Conservation (phyloP, 306 rosid genomes). For the Medicago arabica region DNA sequence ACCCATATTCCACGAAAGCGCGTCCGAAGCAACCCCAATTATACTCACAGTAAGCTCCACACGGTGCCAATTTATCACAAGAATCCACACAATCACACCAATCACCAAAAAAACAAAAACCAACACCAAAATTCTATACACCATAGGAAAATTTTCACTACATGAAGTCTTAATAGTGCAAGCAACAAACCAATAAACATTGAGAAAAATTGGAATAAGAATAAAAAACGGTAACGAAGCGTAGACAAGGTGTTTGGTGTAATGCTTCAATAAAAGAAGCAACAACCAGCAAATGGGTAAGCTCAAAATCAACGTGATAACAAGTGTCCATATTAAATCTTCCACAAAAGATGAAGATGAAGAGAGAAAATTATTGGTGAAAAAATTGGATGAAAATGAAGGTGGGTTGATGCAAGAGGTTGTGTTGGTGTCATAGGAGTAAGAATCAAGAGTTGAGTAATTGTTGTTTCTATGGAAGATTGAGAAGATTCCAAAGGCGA, state of each 20-base stretch:
- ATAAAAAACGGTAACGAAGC: slow-evolving; percentile 71
- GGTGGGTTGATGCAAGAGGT: slow-evolving; percentile 60
- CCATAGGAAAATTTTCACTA: slow-evolving; percentile 65
- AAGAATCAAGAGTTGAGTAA: slow-evolving; percentile 61
- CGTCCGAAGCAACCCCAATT: slow-evolving; percentile 80
- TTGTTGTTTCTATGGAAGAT: slow-evolving; percentile 61
- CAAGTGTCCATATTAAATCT: slow-evolving; percentile 76
- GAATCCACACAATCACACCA: slow-evolving; percentile 78
- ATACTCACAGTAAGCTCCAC: slow-evolving; percentile 80
- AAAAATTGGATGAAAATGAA: background rate
- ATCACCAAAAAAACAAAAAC: slow-evolving; percentile 64
- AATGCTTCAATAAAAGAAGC: slow-evolving; percentile 73
- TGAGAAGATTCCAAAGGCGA: slow-evolving; percentile 76
- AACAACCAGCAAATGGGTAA: slow-evolving; percentile 67
- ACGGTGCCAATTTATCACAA: slow-evolving; percentile 81
- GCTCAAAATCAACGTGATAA: slow-evolving; percentile 64
- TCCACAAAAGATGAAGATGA: slow-evolving; percentile 50
- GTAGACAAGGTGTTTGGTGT: slow-evolving; percentile 84
- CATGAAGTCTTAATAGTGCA: slow-evolving; percentile 72
- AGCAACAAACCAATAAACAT: slow-evolving; percentile 92
- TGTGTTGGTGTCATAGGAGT: slow-evolving; percentile 54
- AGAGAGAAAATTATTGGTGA: slow-evolving; percentile 23
- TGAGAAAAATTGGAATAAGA: slow-evolving; percentile 67
- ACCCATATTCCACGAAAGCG: slow-evolving; percentile 68
- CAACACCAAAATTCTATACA: slow-evolving; percentile 65